Conservation (phyloP, 2,329 filamentous ascomycete species). For the Fusarium azukiicola region DNA sequence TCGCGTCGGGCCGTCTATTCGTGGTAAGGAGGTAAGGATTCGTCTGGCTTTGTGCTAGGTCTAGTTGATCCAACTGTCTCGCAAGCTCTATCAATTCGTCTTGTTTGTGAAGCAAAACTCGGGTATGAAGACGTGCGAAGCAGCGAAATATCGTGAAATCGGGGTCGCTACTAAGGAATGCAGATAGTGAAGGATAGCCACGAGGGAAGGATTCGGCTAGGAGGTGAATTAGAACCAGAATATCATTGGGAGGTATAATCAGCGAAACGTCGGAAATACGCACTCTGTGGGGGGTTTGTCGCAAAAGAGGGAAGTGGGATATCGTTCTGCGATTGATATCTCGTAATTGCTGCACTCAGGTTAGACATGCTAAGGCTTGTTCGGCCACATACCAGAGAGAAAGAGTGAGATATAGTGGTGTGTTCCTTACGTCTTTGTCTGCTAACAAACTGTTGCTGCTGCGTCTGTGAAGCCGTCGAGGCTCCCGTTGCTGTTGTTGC, state of each 20-base stretch:
- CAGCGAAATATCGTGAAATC: slow-evolving; percentile 5
- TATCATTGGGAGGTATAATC: background rate
- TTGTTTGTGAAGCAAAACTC: background rate
- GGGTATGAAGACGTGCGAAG: background rate
- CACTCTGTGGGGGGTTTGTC: background rate
- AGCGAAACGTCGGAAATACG: background rate
- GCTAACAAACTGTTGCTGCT: background rate
- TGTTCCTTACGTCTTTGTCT: background rate
- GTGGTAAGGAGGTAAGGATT: background rate
- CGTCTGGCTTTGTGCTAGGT: background rate
- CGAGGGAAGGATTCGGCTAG: background rate
- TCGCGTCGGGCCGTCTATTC: background rate
- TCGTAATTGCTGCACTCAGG: background rate
- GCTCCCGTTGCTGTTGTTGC: background rate
- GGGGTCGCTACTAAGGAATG: background rate
- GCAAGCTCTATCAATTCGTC: background rate
- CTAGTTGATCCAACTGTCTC: background rate
- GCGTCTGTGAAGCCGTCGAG: background rate
- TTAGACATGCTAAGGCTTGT: background rate
- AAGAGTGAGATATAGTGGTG: background rate
- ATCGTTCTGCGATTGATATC: background rate
- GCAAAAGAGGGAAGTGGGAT: background rate
- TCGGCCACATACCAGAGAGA: background rate
- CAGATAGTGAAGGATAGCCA: background rate
- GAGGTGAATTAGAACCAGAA: too few species aligned